phyloP scores from a whole-genome alignment of 2,329 filamentous ascomycete genomes.

The Fusarium mundagurra region DNA sequence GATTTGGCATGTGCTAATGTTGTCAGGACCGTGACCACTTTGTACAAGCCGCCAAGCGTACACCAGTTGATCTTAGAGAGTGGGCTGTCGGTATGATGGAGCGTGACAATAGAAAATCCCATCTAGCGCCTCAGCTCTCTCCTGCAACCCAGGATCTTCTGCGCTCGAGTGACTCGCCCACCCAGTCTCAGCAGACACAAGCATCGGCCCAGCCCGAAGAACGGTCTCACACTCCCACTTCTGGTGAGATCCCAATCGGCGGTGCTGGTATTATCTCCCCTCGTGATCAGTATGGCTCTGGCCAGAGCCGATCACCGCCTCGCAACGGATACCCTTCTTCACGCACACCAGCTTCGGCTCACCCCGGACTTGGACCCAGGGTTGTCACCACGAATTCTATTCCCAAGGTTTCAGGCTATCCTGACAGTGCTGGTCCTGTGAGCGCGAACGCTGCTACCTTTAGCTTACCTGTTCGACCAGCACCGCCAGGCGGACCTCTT shows the following conservation, averaged over 20 bases:
- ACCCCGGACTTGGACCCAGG: conserved; percentile 65
- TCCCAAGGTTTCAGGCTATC: conserved; percentile 56
- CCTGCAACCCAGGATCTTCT: conserved; percentile 82
- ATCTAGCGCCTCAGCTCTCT: conserved; percentile 82
- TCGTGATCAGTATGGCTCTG: conserved; percentile 57
- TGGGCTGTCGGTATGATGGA: conserved; percentile 97
- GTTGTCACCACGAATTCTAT: conserved; percentile 63
- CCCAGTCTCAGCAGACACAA: conserved; percentile 52
- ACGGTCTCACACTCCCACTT: conserved; percentile 70
- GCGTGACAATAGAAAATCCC: conserved; percentile 93
- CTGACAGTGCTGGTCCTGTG: conserved; percentile 51
- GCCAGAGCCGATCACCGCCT: conserved; percentile 62
- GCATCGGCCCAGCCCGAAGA: conserved; percentile 52
- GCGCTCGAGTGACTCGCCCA: conserved; percentile 70
- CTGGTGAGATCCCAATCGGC: conserved; percentile 76
- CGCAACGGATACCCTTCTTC: conserved; percentile 58
- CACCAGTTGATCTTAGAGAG: conserved; percentile 89
- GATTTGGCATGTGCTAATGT: conserved; percentile 24
- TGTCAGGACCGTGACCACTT: conserved; percentile 88
- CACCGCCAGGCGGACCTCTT: conserved; percentile 66
- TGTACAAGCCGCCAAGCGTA: conserved; percentile 94
- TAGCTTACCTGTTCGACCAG: conserved; percentile 71
- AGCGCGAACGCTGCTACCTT: conserved; percentile 63
- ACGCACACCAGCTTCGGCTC: conserved; percentile 53
- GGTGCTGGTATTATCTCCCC: conserved; percentile 65